phyloP scores from a whole-genome alignment of 2,329 filamentous ascomycete species.

The Fusarium sp. region DNA sequence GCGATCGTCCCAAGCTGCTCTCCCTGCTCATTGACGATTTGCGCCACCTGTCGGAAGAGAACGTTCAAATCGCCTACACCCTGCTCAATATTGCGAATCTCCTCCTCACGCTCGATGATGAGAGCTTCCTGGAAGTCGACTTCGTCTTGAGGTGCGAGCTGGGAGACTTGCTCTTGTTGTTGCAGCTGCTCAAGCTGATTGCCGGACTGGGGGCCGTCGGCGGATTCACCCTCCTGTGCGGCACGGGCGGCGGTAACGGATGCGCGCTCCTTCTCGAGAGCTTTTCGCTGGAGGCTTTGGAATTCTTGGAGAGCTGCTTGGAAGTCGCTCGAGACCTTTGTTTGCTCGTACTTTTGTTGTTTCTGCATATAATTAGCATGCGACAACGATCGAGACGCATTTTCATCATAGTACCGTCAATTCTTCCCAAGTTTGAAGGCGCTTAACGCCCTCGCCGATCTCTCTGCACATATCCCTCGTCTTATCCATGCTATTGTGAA shows the following conservation, averaged over 20 bases:
- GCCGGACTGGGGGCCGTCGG: conserved; percentile 45
- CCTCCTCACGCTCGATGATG: conserved; percentile 94
- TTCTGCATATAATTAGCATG: conserved; percentile 64
- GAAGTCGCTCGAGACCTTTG: conserved; percentile 94
- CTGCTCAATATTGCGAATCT: conserved; percentile 98
- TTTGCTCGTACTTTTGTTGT: conserved; percentile 94
- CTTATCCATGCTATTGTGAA: conserved; percentile 88
- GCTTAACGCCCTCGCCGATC: conserved; percentile 93
- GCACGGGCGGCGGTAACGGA: conserved; percentile 85
- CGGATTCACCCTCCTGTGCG: conserved; percentile 73
- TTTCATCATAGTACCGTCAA: conserved; percentile 67
- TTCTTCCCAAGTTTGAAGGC: conserved; percentile 86
- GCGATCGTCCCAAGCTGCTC: conserved; percentile 87
- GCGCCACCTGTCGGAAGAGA: conserved; percentile 96
- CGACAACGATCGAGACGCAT: conserved; percentile 7
- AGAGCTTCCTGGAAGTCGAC: conserved; percentile 97
- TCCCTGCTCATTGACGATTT: conserved; percentile 95
- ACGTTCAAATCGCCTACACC: conserved; percentile 96
- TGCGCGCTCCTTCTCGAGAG: conserved; percentile 91
- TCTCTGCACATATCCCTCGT: conserved; percentile 88
- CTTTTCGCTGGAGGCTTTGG: conserved; percentile 87
- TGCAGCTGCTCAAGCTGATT: conserved; percentile 65
- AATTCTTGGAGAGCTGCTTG: conserved; percentile 89
- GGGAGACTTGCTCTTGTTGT: conserved; percentile 75
- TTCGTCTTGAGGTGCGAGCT: conserved; percentile 89